A percentile compares a stretch with the other conserved stretches of the same genome.
phyloP scores from a whole-genome alignment of 371 early-diverging fungal genomes.

The Haplosporangium sp. region DNA sequence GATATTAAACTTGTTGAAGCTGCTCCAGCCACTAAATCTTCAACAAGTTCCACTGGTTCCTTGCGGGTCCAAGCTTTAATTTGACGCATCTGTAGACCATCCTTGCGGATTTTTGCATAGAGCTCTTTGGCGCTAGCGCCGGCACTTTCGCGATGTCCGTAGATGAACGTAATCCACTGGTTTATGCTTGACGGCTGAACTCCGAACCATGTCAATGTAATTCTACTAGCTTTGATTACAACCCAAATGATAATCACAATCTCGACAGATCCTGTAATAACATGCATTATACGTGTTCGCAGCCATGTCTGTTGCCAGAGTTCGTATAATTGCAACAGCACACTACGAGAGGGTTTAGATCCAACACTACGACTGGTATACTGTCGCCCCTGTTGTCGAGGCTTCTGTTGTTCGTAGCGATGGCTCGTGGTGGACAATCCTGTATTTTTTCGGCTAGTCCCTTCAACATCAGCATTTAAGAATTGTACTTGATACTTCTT shows the following conservation, averaged over 20 bases:
- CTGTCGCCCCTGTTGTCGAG: conserved; percentile 13
- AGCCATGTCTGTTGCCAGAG: conserved; percentile 55
- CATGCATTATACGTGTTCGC: conserved; percentile 47
- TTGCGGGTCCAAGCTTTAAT: conserved; percentile 22
- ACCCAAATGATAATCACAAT: conserved; percentile 43
- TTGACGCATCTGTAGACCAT: conserved; percentile 30
- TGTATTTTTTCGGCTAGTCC: conserved; percentile 7
- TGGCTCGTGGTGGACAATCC: conserved; percentile 1
- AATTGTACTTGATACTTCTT: conserved; percentile 48
- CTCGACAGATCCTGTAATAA: conserved; percentile 50
- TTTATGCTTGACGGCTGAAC: conserved; percentile 19
- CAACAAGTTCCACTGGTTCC: conserved; percentile 32
- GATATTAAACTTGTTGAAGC: conserved; percentile 25
- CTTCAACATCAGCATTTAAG: conserved; percentile 23
- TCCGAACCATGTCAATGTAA: conserved; percentile 35
- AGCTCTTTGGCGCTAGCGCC: conserved; percentile 36
- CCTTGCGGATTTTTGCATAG: conserved; percentile 36
- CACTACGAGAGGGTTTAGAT: conserved; percentile 31
- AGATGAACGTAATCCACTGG: conserved; percentile 34
- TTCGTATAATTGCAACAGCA: conserved; percentile 36
- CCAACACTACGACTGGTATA: conserved; percentile 42
- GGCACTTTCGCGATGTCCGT: conserved; percentile 26
- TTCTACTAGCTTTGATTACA: conserved; percentile 29
- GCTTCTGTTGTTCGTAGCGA: conserved; percentile 12
- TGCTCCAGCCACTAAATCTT: conserved; percentile 31